Evolutionary conservation across 768 basidiomycete genomes (phyloP).

Genomic region (Amanita exitialis): DNA sequence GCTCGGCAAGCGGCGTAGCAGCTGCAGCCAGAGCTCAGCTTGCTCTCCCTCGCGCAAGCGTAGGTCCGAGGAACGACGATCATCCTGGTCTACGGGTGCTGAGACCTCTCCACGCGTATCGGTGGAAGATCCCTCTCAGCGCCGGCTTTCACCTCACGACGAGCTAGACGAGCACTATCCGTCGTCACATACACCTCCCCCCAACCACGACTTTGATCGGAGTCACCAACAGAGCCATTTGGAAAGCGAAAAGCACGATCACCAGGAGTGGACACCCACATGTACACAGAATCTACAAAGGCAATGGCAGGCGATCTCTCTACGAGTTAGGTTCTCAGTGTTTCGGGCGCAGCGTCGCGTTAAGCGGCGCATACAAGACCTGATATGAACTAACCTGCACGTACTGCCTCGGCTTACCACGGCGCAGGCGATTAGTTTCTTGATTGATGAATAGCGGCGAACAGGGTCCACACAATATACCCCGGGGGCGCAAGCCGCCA

Average conservation of each 20-base stretch:
- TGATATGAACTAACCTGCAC: slow-evolving; percentile 8
- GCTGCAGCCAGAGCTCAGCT: slow-evolving; percentile 5
- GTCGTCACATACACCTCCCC: not conserved
- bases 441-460: not conserved
- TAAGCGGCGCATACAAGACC: slow-evolving; percentile 19
- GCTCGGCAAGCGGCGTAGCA: slow-evolving; percentile 8
- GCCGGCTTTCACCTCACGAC: slow-evolving; percentile 1
- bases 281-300: slow-evolving; percentile 42
- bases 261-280: slow-evolving; percentile 37
- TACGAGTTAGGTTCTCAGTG: slow-evolving; percentile 46
- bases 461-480: not conserved
- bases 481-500: not conserved
- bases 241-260: slow-evolving; percentile 14
- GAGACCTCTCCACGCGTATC: slow-evolving; percentile 5
- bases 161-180: slow-evolving; percentile 4
- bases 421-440: not conserved
- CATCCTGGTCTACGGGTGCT: not conserved
- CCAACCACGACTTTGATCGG: not conserved
- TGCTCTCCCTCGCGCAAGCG: slow-evolving; percentile 6
- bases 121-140: not conserved
- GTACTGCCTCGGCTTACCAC: not conserved
- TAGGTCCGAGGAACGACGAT: slow-evolving; percentile 6
- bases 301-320: slow-evolving; percentile 52
- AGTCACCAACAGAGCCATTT: not conserved
- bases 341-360: slow-evolving; percentile 36